Conservation (phyloP, 768 basidiomycete species). For the Kwoniella mangroviensis region DNA sequence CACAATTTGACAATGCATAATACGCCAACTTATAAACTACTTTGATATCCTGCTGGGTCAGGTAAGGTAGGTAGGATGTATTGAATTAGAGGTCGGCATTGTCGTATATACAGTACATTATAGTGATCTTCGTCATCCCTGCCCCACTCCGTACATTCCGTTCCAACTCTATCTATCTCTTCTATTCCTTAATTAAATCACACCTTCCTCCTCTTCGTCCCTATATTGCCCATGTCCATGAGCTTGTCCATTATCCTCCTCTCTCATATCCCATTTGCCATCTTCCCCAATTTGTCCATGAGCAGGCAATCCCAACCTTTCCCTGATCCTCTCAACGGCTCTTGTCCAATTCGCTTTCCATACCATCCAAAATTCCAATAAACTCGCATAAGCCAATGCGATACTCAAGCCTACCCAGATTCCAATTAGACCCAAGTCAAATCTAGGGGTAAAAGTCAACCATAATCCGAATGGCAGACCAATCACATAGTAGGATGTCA, state of each 20-base stretch:
- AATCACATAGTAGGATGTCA: conserved; percentile 79
- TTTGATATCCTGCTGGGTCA: too few species aligned
- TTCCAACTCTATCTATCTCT: background rate
- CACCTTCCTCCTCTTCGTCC: conserved; percentile 17
- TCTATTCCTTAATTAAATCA: conserved; percentile 5
- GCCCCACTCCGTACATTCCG: background rate
- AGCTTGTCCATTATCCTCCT: background rate
- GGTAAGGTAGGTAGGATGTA: too few species aligned
- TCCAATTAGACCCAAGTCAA: conserved; percentile 70
- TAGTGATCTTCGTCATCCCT: background rate
- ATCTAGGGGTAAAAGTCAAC: conserved; percentile 64
- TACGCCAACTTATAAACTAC: too few species aligned
- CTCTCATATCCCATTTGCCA: conserved; percentile 37
- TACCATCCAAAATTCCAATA: conserved; percentile 41
- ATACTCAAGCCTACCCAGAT: conserved; percentile 77
- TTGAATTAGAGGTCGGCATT: too few species aligned
- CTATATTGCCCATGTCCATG: conserved; percentile 1
- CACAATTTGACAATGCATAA: background rate
- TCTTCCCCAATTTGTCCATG: conserved; percentile 44
- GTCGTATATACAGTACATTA: too few species aligned
- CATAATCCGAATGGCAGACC: conserved; percentile 81
- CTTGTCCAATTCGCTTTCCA: conserved; percentile 49
- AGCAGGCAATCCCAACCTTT: conserved; percentile 42
- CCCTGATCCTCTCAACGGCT: conserved; percentile 49
- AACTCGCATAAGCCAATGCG: conserved; percentile 46